Base-by-base conservation (phyloP, 805 yeast genomes). In the Yarrowia sp. region DNA sequence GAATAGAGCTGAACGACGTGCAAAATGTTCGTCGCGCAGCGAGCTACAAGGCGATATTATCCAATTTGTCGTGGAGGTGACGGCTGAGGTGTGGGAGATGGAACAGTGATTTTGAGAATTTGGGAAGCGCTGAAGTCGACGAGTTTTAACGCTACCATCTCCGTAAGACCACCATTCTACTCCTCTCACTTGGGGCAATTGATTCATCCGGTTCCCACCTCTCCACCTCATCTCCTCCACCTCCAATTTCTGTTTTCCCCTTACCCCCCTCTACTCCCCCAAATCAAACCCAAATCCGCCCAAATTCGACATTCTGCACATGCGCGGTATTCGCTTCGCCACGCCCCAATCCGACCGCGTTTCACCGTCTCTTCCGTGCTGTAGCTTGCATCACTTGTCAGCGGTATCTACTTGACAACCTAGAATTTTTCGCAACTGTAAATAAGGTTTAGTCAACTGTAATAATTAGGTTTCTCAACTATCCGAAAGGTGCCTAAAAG, bases 301-400 rank as follows among this genome's bases (percentile, higher is more conserved):
- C 50, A 22, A 46, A 48, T 14, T 2, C 36, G 3, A 35, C 40
- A 15, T 50, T 35, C 55, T 53, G 16, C 56, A 16, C 26, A 52
- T 36, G 56, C 42, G 26, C 42, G 42, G 38, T 52, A 16, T 36
- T 52, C 56, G 56, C 56, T 52, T 52, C 26, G 15, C n/a, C 10
- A 35, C n/a, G 16, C 26, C 56, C 41, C 9, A 52, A 52, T 52
- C 40, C 32, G 55, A 32, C 36, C 32, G 46, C 46, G 46, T 42
- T 14, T 8, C 9, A 15, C 1, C n/a, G n/a, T 2, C 19, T 16
- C 32, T 53, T 38, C 43, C 38, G 19, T 38, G 58, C 58, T 7
- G 7, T 16, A 38, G 10, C 43, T 36, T 53, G 58, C 58, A 53
- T 11, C 19, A 11, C 58, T 3, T 19, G 43, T 15, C 40, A 50